Evolutionary conservation across 176 grass and related monocot species (phyloP).

Genomic region (Leersia perrieri): DNA sequence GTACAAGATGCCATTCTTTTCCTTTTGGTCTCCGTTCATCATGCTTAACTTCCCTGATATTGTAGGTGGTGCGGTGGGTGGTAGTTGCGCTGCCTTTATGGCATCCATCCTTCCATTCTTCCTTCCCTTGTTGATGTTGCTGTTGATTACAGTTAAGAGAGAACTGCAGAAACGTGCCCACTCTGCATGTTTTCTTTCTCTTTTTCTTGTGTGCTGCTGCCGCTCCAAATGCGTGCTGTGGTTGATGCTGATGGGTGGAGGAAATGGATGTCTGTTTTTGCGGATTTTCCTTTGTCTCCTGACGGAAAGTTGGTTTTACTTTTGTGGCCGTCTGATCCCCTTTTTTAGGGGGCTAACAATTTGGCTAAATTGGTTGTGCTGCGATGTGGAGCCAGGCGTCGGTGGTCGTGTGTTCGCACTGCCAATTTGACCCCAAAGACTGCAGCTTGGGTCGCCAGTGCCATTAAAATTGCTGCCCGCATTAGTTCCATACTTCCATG

Average conservation of each 20-base stretch:
- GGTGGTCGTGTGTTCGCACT: constrained; percentile 30
- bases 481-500: constrained; percentile 41
- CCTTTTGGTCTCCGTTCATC: constrained; percentile 25
- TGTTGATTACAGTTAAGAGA: neutral
- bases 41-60: constrained; percentile 34
- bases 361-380: neutral
- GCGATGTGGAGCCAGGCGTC: constrained; percentile 16
- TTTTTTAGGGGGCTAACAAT: neutral
- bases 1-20: constrained; percentile 38
- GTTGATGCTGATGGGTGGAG: neutral
- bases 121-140: neutral
- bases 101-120: neutral
- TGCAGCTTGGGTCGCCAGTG: neutral
- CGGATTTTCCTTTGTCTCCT: neutral
- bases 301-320: neutral
- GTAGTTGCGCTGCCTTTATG: constrained; percentile 40
- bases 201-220: neutral
- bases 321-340: neutral
- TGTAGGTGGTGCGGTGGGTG: constrained; percentile 34
- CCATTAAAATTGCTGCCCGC: constrained; percentile 25
- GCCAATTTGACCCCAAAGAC: constrained; percentile 29
- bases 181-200: neutral
- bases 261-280: neutral
- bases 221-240: neutral
- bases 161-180: neutral